A percentile compares a stretch with the other conserved stretches of the same genome.
These are phyloP conservation scores for Setomelanomma holmii DNA, from an alignment of 2,329 filamentous ascomycete genomes.

Conservation along the genomic window DNA sequence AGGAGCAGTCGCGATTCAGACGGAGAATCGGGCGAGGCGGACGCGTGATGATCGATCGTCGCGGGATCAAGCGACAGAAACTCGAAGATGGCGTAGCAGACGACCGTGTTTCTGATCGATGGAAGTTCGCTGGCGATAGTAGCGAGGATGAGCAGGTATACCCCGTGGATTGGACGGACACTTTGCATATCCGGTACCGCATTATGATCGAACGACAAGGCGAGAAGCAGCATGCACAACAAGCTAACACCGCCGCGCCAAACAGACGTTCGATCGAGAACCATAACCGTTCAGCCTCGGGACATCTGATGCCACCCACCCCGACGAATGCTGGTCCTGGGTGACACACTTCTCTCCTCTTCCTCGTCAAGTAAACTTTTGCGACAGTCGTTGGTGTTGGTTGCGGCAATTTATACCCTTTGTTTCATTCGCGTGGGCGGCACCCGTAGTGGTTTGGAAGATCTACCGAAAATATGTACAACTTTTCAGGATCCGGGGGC, in stretches of 20 bases:
- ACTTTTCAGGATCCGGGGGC: conserved; percentile 10
- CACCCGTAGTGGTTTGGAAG: conserved; percentile 19
- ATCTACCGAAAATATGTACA: conserved; percentile 37
- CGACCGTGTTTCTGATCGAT: conserved; percentile 54
- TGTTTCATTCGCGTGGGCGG: conserved; percentile 25
- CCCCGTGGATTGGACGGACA: conserved; percentile 73
- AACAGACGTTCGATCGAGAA: conserved; percentile 42
- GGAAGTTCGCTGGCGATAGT: conserved; percentile 88
- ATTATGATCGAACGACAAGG: conserved; percentile 56
- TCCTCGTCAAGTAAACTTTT: conserved; percentile 18
- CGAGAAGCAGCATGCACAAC: conserved; percentile 44
- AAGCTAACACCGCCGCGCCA: conserved; percentile 25
- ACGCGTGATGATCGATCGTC: conserved; percentile 86
- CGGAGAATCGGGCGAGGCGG: conserved; percentile 85
- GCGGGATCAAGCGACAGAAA: conserved; percentile 65
- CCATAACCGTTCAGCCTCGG: conserved; percentile 45
- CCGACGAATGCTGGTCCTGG: conserved; percentile 29
- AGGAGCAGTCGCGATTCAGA: conserved; percentile 71
- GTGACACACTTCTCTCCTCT: conserved; percentile 16
- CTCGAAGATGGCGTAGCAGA: conserved; percentile 31
- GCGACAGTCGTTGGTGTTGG: conserved; percentile 25
- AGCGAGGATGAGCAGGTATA: conserved; percentile 78
- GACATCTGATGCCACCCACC: conserved; percentile 44
- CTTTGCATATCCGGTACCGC: conserved; percentile 64
- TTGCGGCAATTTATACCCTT: conserved; percentile 42